Evolutionary conservation across 1,284 basidiomycete species (phyloP).

Genomic region (Lentinula novae-zelandiae): DNA sequence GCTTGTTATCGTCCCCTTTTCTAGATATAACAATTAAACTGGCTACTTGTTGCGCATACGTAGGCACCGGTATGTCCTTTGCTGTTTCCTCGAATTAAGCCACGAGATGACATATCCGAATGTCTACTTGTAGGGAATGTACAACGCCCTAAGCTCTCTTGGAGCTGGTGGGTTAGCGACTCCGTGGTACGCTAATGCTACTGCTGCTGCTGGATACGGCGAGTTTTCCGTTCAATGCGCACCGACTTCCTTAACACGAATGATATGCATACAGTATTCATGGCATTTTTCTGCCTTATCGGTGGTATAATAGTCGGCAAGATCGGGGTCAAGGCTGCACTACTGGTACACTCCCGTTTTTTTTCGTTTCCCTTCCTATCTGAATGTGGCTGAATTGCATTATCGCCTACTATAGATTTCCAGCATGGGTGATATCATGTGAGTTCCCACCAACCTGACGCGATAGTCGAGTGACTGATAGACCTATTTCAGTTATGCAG

Average conservation of each 20-base stretch:
- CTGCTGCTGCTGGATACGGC: constrained; percentile 30
- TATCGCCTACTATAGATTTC: constrained; percentile 22
- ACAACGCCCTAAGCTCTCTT: constrained; percentile 28
- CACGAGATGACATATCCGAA: neutral
- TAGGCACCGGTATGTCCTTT: constrained; percentile 23
- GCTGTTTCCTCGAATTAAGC: neutral
- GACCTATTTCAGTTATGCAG: constrained; percentile 23
- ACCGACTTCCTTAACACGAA: neutral
- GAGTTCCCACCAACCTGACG: neutral
- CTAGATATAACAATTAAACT: neutral
- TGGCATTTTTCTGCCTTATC: constrained; percentile 28
- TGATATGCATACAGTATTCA: constrained; percentile 21
- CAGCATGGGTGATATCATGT: constrained; percentile 31
- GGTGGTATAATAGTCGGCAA: constrained; percentile 31
- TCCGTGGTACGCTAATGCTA: constrained; percentile 26
- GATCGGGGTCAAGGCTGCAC: constrained; percentile 25
- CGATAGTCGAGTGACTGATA: neutral
- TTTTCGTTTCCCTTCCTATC: neutral
- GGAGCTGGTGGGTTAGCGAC: constrained; percentile 32
- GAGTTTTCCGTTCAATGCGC: neutral
- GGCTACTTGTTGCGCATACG: neutral
- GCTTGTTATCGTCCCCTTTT: constrained; percentile 8
- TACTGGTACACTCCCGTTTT: constrained; percentile 19
- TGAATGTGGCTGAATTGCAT: neutral
- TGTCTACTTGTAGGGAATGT: constrained; percentile 24